Percentiles rank a stretch among this genome's conserved stretches.
phyloP scores from a whole-genome alignment of 164 flowering plant genomes.

The Vitis amurensis region DNA sequence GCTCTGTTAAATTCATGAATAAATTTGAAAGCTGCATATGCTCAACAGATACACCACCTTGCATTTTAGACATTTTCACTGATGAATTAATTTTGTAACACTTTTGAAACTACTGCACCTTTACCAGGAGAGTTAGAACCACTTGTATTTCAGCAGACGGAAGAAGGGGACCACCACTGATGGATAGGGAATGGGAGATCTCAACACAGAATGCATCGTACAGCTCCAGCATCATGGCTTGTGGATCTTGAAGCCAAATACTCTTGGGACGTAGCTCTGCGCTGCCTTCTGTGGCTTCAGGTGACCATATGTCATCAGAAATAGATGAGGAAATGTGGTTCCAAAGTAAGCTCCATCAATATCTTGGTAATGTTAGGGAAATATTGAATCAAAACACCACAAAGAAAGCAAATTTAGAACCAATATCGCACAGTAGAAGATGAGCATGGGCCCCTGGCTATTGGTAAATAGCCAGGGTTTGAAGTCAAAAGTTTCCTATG shows the following conservation, averaged over 20 bases:
- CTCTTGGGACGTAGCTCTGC: slow-evolving; percentile 68
- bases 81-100: slow-evolving; percentile 1
- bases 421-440: not conserved
- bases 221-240: slow-evolving; percentile 35
- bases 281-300: slow-evolving; percentile 66
- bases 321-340: slow-evolving; percentile 75
- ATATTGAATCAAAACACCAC: slow-evolving; percentile 1
- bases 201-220: not conserved
- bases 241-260: slow-evolving; percentile 78
- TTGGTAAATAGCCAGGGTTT: not conserved
- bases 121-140: slow-evolving; percentile 17
- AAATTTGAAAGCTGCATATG: slow-evolving; percentile 1
- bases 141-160: slow-evolving; percentile 5
- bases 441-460: not conserved
- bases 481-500: too few species aligned
- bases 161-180: slow-evolving; percentile 2
- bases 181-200: not conserved
- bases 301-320: slow-evolving; percentile 71
- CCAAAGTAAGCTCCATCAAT: slow-evolving; percentile 82
- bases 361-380: slow-evolving; percentile 43
- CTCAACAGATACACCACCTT: slow-evolving; percentile 10
- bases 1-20: slow-evolving; percentile 17
- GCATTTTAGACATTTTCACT: slow-evolving; percentile 10
- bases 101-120: slow-evolving; percentile 12
- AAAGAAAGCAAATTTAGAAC: not conserved